phyloP scores from a whole-genome alignment of 2,329 filamentous ascomycete species.

The Sporothrix humicola region DNA sequence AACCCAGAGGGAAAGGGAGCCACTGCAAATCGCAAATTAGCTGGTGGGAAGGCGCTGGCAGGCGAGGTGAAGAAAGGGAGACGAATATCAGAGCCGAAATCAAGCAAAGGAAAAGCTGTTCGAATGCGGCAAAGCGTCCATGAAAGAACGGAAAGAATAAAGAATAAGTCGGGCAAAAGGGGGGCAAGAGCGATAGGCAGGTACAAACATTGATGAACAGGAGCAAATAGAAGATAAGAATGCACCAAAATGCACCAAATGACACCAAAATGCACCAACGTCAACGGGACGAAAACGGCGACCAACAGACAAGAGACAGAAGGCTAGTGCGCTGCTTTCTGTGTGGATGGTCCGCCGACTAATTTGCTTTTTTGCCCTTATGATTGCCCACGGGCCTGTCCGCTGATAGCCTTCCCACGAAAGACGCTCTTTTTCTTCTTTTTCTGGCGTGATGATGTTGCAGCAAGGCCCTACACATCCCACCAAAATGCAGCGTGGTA shows the following conservation, averaged over 20 bases:
- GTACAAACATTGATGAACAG: neutral
- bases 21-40: conserved; percentile 9
- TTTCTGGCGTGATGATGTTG: neutral
- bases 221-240: neutral
- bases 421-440: neutral
- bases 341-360: neutral
- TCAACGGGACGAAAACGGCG: conserved; percentile 11
- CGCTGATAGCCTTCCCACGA: neutral
- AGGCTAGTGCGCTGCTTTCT: neutral
- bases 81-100: neutral
- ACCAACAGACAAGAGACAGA: conserved; percentile 21
- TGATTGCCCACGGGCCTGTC: neutral
- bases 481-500: neutral
- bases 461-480: conserved; percentile 4
- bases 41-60: neutral
- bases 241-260: neutral
- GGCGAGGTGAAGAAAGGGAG: conserved; percentile 10
- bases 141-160: neutral
- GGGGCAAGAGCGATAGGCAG: neutral
- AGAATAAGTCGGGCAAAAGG: conserved; percentile 18
- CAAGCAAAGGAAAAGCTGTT: neutral
- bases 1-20: conserved; percentile 10
- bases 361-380: conserved; percentile 19
- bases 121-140: neutral
- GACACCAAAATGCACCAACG: neutral